These are phyloP conservation scores for Pichia ethanolica DNA, from an alignment of 805 yeast species.

Conservation along the genomic window DNA sequence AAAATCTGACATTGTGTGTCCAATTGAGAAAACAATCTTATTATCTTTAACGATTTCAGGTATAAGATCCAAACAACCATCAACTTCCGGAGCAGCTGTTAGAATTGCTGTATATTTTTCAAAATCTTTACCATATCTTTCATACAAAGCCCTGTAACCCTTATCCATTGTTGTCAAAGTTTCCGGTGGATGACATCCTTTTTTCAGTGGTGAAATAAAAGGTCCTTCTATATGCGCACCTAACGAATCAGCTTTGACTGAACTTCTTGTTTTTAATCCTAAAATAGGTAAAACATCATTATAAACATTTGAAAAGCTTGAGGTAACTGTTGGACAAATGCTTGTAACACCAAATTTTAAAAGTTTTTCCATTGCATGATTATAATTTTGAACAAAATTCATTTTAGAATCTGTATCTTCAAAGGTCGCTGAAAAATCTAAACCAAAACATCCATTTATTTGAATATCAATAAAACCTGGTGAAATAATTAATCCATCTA, in stretches of 20 bases:
- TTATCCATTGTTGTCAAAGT: slow-evolving; percentile 2
- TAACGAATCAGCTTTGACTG: slow-evolving; percentile 35
- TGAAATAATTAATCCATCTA: slow-evolving; percentile 40
- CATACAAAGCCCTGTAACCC: slow-evolving; percentile 2
- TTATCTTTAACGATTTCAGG: slow-evolving; percentile 25
- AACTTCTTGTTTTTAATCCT: slow-evolving; percentile 25
- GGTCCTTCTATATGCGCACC: slow-evolving; percentile 62
- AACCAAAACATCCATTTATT: slow-evolving; percentile 51
- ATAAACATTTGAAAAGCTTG: slow-evolving; percentile 44
- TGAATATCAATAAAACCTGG: slow-evolving; percentile 55
- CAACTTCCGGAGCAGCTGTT: slow-evolving; percentile 46
- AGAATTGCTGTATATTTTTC: slow-evolving; percentile 25
- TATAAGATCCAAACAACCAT: slow-evolving; percentile 37
- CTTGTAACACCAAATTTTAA: slow-evolving; percentile 48
- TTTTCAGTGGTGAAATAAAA: slow-evolving; percentile 40
- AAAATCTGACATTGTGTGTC: slow-evolving; percentile 37
- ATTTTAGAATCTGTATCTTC: slow-evolving; percentile 26
- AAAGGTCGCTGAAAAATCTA: slow-evolving; percentile 35
- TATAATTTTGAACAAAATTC: slow-evolving; percentile 31
- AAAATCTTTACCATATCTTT: slow-evolving; percentile 7
- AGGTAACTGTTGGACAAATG: slow-evolving; percentile 50
- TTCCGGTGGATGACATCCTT: slow-evolving; percentile 36
- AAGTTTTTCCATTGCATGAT: slow-evolving; percentile 38
- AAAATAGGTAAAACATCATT: slow-evolving; percentile 39
- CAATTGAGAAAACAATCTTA: slow-evolving; percentile 36